Base-by-base conservation (phyloP, 2,329 filamentous ascomycete genomes). In the Phialophora tarda region DNA sequence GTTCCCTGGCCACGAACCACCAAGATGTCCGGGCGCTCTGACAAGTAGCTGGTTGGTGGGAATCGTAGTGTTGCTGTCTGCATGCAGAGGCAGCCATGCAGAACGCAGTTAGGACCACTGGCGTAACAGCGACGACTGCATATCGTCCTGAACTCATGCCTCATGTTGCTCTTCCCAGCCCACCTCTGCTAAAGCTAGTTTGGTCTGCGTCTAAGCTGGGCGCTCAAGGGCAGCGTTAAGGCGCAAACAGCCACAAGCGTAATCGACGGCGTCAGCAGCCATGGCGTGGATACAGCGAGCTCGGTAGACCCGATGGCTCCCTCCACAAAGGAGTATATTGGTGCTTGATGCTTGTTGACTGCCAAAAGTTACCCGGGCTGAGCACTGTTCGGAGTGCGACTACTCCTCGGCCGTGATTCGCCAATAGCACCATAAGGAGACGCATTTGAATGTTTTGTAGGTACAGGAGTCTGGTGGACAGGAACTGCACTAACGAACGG, bases 361-460 rank as follows among this genome's bases (percentile, higher is more conserved):
- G 48, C 21, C 21, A 11, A 6, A 7, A 28, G 12, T 58, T 34
- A 60, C 30, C 81, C 81, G 47, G 79, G 79, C 71, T 85, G 82
- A 30, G 81, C 80, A 69, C 79, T 82, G 26, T 80, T 81, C 24
- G 82, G 82, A 34, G 80, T 83, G 64, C 66, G 62, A 24, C 62
- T 64, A 30, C 63, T 69, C 23, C 55, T 65, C n/a, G 68, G 65
- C 24, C 70, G 68, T 56, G 70, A 59, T n/a, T 81, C 79, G 5
- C 78, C 78, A 63, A 83, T 80, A 53, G 76, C 75, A 34, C 78
- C 78, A 62, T 78, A 78, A 55, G 38, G 73, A 60, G 47, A 75
- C 54, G 64, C 56, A 26, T 65, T 57, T 4, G 68, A 58, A 17
- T 54, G 48, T 41, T 58, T 51, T 8, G 53, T 60, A 4, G 66